Evolutionary conservation across 306 rosid genomes (phyloP).

Genomic region (Cucurbita moschata): DNA sequence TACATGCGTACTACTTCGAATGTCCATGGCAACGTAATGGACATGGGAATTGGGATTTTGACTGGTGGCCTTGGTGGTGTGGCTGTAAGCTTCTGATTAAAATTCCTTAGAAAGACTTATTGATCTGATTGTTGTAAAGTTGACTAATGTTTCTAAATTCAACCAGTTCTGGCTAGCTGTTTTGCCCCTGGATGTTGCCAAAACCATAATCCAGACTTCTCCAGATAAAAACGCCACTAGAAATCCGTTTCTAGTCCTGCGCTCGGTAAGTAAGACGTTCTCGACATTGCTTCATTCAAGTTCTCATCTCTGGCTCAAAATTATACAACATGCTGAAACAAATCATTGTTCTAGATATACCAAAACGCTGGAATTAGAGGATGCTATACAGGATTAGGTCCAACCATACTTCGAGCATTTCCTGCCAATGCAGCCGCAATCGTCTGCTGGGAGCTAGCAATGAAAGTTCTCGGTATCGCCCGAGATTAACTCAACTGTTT

Average conservation of each 20-base stretch:
- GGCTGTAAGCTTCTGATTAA: constrained; percentile 38
- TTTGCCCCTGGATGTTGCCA: constrained; percentile 87
- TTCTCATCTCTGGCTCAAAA: neutral
- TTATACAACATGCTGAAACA: neutral
- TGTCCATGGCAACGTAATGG: constrained; percentile 38
- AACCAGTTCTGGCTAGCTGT: constrained; percentile 83
- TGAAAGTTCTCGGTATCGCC: constrained; percentile 53
- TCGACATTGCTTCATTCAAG: neutral
- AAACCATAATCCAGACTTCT: constrained; percentile 80
- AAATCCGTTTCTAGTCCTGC: constrained; percentile 64
- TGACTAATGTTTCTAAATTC: neutral
- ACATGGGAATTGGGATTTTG: constrained; percentile 68
- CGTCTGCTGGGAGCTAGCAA: constrained; percentile 82
- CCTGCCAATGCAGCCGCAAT: constrained; percentile 93
- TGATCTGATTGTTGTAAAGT: neutral
- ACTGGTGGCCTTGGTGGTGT: constrained; percentile 79
- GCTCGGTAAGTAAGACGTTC: constrained; percentile 44
- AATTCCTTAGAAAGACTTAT: neutral
- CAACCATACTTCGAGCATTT: constrained; percentile 69
- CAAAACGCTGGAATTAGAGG: constrained; percentile 61
- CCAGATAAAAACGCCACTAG: constrained; percentile 33
- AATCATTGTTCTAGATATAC: constrained; percentile 35
- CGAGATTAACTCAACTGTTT: constrained; percentile 23
- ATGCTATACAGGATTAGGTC: constrained; percentile 81
- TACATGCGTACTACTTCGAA: constrained; percentile 48